Conservation (phyloP, 805 yeast species). For the Metschnikowia drakensbergensis region DNA sequence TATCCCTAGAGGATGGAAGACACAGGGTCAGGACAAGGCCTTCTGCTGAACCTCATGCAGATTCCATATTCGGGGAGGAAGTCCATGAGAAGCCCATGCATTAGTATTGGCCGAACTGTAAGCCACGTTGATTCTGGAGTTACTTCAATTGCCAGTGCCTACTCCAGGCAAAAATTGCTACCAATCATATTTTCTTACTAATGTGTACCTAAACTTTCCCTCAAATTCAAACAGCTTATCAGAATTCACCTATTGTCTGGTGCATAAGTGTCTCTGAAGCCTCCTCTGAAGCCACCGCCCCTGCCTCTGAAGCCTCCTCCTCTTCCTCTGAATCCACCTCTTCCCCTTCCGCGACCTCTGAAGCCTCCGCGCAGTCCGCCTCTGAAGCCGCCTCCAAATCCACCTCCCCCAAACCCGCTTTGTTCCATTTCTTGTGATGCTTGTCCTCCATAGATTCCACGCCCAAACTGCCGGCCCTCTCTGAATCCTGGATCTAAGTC, state of each 20-base stretch:
- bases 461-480: constrained; percentile 94
- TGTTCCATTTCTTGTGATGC: constrained; percentile 58
- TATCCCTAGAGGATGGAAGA: too few relatives aligned
- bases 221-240: neutral
- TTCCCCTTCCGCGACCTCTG: constrained; percentile 36
- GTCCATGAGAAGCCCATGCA: neutral
- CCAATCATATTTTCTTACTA: neutral
- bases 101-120: neutral
- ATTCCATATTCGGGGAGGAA: neutral
- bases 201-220: neutral
- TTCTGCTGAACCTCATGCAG: neutral
- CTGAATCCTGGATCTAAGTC: constrained; percentile 95
- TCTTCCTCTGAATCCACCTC: constrained; percentile 27
- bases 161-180: too few relatives aligned
- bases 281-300: constrained; percentile 21
- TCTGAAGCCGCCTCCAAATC: constrained; percentile 28
- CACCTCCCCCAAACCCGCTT: constrained; percentile 18
- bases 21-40: neutral
- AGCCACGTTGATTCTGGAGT: neutral
- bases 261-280: constrained; percentile 14
- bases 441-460: constrained; percentile 93
- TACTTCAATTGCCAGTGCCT: too few relatives aligned
- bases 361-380: constrained; percentile 47
- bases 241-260: constrained; percentile 1
- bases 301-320: constrained; percentile 22